Percentiles rank a stretch among this genome's conserved stretches.
Conservation (phyloP, 768 basidiomycete species). For the Pleurotus platypus region DNA sequence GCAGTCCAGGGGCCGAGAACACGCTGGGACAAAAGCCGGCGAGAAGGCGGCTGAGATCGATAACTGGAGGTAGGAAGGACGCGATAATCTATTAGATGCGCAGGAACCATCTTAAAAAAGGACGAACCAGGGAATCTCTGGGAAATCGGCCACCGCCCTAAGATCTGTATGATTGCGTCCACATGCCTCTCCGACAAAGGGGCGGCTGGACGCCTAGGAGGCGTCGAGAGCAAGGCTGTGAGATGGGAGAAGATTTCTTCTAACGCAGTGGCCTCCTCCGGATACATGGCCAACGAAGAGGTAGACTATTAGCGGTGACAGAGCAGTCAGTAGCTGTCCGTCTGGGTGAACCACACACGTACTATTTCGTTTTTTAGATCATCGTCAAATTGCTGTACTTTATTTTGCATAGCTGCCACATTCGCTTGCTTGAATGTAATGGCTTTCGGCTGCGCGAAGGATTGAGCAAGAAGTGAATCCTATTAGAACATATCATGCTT, state of each 20-base stretch:
- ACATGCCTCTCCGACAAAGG: constrained; percentile 46
- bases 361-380: constrained; percentile 67
- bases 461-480: neutral
- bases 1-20: constrained; percentile 38
- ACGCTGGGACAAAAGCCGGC: constrained; percentile 58
- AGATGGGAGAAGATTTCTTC: constrained; percentile 66
- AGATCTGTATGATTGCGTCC: constrained; percentile 57
- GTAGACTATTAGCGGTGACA: constrained; percentile 48
- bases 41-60: constrained; percentile 82
- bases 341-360: constrained; percentile 17
- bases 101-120: neutral
- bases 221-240: constrained; percentile 38
- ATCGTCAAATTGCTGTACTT: constrained; percentile 74
- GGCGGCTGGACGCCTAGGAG: constrained; percentile 25
- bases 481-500: constrained; percentile 13
- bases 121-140: constrained; percentile 67
- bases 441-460: constrained; percentile 44
- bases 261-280: constrained; percentile 53
- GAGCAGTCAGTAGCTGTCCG: neutral
- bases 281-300: constrained; percentile 64
- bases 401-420: constrained; percentile 74
- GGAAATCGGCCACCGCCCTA: constrained; percentile 71
- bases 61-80: constrained; percentile 41
- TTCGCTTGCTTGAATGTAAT: constrained; percentile 84
- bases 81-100: neutral